A percentile compares a stretch with the other conserved stretches of the same genome.
These are phyloP conservation scores for Neonectria sp. DNA, from an alignment of 2,329 filamentous ascomycete species.

Conservation along the genomic window DNA sequence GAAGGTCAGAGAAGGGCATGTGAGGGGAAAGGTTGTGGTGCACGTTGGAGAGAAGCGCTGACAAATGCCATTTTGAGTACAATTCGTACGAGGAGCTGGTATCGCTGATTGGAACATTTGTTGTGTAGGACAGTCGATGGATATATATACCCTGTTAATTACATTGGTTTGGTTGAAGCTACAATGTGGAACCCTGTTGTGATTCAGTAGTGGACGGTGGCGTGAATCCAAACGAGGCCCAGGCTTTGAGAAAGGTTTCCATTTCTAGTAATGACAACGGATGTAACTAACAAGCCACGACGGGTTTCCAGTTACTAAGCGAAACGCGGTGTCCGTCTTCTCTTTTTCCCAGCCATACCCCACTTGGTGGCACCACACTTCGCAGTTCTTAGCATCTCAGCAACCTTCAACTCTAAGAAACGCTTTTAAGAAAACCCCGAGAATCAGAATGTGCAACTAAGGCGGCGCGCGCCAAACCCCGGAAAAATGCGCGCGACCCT, in stretches of 20 bases:
- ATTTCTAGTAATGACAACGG: background rate
- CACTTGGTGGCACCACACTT: background rate
- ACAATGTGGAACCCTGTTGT: too few relatives aligned
- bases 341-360: background rate
- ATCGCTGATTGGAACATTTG: background rate
- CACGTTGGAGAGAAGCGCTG: background rate
- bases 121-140: background rate
- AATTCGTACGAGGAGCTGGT: too few relatives aligned
- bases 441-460: background rate
- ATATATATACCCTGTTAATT: too few relatives aligned
- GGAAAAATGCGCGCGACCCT: slow-evolving; percentile 69
- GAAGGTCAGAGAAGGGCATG: slow-evolving; percentile 15
- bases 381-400: background rate
- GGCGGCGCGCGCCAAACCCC: background rate
- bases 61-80: background rate
- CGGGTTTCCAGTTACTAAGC: background rate
- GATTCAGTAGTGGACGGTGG: too few relatives aligned
- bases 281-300: background rate
- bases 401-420: background rate
- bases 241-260: too few relatives aligned
- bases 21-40: slow-evolving; percentile 24
- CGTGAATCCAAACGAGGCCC: too few relatives aligned
- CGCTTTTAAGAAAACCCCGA: background rate
- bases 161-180: too few relatives aligned
- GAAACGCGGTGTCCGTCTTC: background rate